Percentiles rank a stretch among this genome's conserved stretches.
phyloP scores from a whole-genome alignment of 2,329 filamentous ascomycete species.

The Verticillium klebahnii region DNA sequence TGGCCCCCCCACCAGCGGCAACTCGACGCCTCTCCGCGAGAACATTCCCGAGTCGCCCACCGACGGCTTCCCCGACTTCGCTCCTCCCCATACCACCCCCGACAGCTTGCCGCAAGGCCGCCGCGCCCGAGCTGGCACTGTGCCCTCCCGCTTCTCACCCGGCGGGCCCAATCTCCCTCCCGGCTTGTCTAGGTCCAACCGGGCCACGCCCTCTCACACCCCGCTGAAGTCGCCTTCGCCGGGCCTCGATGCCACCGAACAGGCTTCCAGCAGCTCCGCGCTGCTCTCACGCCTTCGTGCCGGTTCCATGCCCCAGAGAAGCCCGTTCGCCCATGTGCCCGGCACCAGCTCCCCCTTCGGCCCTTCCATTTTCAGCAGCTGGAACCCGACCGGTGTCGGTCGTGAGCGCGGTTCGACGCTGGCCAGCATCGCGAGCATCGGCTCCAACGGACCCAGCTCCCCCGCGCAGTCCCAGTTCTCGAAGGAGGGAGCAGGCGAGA shows the following conservation, averaged over 20 bases:
- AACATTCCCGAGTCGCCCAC: slow-evolving; percentile 96
- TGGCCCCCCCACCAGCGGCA: slow-evolving; percentile 92
- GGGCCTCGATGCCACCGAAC: slow-evolving; percentile 43
- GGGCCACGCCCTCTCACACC: slow-evolving; percentile 80
- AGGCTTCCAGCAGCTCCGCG: slow-evolving; percentile 58
- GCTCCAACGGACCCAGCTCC: slow-evolving; percentile 85
- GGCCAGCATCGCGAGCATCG: slow-evolving; percentile 75
- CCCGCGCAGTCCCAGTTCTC: slow-evolving; percentile 84
- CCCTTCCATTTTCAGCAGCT: slow-evolving; percentile 84
- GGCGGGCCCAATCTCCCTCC: slow-evolving; percentile 58
- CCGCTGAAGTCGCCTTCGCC: slow-evolving; percentile 72
- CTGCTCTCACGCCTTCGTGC: slow-evolving; percentile 82
- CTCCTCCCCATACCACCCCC: slow-evolving; percentile 59
- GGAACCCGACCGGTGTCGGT: slow-evolving; percentile 61
- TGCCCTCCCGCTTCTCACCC: slow-evolving; percentile 91
- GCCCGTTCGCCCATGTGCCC: slow-evolving; percentile 54
- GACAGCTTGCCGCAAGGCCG: slow-evolving; percentile 64
- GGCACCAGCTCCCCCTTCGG: slow-evolving; percentile 64
- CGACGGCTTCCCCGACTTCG: slow-evolving; percentile 91
- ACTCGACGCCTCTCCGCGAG: slow-evolving; percentile 92
- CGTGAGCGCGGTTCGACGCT: slow-evolving; percentile 84
- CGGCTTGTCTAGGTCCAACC: slow-evolving; percentile 70
- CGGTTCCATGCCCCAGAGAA: slow-evolving; percentile 89
- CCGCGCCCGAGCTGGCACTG: slow-evolving; percentile 84
- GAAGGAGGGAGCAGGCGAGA: slow-evolving; percentile 77